Evolutionary conservation across 768 basidiomycete species (phyloP), one percentile per base, ranked within the genome.

Genomic region (Russula griseocarnosa): DNA sequence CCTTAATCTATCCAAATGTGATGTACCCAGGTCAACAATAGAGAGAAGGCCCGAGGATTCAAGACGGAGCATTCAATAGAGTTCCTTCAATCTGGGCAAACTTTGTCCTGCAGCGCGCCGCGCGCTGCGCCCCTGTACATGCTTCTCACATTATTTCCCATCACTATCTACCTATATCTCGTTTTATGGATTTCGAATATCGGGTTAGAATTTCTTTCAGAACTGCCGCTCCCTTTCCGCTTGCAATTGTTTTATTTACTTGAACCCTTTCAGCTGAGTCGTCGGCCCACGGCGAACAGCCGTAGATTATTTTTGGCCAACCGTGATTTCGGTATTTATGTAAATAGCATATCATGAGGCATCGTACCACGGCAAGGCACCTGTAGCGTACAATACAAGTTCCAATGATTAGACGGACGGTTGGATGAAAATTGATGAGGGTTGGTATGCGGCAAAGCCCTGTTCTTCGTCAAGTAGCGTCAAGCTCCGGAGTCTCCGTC

Each of bases 1-100:
- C 47, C 55, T 61, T 55, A 61, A 62, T 62, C 47, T 62, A 62
- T 50, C 61, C 46, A 62, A 62, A 62, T 26, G 20, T 55, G 61
- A 62, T 40, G 8, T 14, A 36, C 36, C 50, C 53, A 49, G 36
- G 54, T 22, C 40, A 36, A 36, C 36, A 55, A 56, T 55, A 49
- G 26, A 55, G 32, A 32, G 42, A 32, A 55, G 24, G 18, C 18
- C 42, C 32, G 22, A 55, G 24, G 42, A 36, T 18, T 34, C 32
- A 20, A 54, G 46, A 50, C 32, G 18, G n/a, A 20, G 20, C 8
- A 49, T 40, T 13, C 28, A 55, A 55, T 62, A 62, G 61, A 62
- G 46, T 55, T 55, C 38, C 36, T 55, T 28, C 49, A 3, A 14
- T 18, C 34, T n/a, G 54, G 46, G 34, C 32, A 26, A 61, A 49